phyloP scores from a whole-genome alignment of 345 rosid species.

The Gossypium raimondii region DNA sequence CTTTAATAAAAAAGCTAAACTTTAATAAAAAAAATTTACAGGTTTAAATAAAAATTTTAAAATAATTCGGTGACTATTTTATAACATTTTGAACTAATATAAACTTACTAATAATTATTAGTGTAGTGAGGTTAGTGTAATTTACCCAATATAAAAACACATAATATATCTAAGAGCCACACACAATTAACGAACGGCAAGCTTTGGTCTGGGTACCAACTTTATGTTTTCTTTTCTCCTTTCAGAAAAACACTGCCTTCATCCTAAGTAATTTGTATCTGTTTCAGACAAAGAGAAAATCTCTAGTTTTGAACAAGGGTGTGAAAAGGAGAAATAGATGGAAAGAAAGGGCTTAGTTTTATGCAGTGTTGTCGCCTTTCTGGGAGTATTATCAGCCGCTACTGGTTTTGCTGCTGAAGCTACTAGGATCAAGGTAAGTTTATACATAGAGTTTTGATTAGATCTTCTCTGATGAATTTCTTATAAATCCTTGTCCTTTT shows the following conservation, averaged over 20 bases:
- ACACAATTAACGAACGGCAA: background rate
- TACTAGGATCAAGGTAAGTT: conserved; percentile 72
- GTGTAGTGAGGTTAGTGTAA: no score
- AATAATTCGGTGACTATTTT: accelerated
- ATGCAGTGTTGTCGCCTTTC: conserved; percentile 48
- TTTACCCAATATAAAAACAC: background rate
- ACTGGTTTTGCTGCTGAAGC: conserved; percentile 92
- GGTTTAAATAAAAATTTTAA: no score
- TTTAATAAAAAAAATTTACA: no score
- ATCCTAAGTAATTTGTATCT: background rate
- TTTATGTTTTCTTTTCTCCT: background rate
- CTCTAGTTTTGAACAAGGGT: background rate
- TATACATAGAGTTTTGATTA: background rate
- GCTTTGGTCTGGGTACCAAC: background rate
- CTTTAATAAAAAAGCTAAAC: no score
- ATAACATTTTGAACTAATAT: no score
- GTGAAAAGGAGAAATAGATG: background rate
- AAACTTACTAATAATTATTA: no score
- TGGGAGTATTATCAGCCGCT: conserved; percentile 69
- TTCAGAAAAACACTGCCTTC: background rate
- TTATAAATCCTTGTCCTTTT: background rate
- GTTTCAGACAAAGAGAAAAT: background rate
- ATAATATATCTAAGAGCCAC: background rate
- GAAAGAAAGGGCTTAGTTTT: conserved; percentile 58
- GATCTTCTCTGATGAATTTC: conserved; percentile 13